Evolutionary conservation across 306 rosid genomes (phyloP).

Genomic region (Prunus salicina): DNA sequence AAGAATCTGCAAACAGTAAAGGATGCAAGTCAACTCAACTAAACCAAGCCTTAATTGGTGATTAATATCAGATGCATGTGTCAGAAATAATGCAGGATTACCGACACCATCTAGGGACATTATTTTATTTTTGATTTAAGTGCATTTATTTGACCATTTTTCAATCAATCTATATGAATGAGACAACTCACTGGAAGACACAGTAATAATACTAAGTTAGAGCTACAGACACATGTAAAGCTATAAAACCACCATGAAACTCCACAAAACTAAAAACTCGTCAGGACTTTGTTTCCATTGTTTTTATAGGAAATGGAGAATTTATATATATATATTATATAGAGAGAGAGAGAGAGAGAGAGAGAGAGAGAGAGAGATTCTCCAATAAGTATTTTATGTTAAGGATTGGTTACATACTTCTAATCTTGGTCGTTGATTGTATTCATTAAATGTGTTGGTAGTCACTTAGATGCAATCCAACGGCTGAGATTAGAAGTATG

Average conservation of each 20-base stretch:
- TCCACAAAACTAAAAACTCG: background rate
- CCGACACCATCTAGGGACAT: background rate
- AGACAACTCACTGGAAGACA: background rate
- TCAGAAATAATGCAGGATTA: background rate
- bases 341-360: too few relatives aligned
- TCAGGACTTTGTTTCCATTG: background rate
- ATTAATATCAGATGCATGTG: background rate
- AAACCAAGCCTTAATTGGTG: background rate
- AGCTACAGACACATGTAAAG: background rate
- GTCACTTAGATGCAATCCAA: too few relatives aligned
- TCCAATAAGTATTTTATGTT: too few relatives aligned
- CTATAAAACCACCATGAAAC: background rate
- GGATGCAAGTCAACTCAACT: background rate
- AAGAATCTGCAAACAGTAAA: background rate
- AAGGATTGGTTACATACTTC: too few relatives aligned
- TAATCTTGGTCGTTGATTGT: too few relatives aligned
- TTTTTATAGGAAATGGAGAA: background rate
- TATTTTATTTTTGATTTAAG: background rate
- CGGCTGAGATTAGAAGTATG: too few relatives aligned
- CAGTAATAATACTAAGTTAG: background rate
- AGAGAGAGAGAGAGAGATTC: too few relatives aligned
- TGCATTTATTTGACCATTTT: background rate
- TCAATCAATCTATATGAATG: background rate
- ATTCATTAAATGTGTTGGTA: too few relatives aligned
- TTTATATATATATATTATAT: too few relatives aligned